These are phyloP conservation scores for Chrysoporthe deuterocubensis DNA, from an alignment of 2,329 filamentous ascomycete species.

Conservation along the genomic window DNA sequence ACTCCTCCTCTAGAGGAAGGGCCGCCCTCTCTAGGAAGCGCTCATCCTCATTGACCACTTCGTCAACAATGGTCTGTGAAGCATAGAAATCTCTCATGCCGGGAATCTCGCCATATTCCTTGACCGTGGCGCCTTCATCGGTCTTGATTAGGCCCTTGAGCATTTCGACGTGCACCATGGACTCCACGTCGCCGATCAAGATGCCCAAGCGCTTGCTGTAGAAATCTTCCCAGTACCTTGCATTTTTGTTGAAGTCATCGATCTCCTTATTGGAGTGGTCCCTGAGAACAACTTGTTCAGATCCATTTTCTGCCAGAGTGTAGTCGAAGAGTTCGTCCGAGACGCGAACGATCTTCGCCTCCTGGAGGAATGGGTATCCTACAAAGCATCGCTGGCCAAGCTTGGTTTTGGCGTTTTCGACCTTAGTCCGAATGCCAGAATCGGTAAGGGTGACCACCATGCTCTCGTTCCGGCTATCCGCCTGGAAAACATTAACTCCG, in stretches of 20 bases:
- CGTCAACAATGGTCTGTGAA: conserved; percentile 87
- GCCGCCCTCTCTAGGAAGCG: conserved; percentile 90
- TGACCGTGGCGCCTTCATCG: conserved; percentile 86
- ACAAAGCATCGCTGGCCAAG: conserved; percentile 87
- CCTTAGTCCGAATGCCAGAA: conserved; percentile 70
- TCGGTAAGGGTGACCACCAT: conserved; percentile 87
- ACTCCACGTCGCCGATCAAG: conserved; percentile 83
- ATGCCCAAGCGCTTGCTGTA: conserved; percentile 93
- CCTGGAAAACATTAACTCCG: conserved; percentile 91
- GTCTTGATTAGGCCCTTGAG: conserved; percentile 89
- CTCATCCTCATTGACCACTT: conserved; percentile 87
- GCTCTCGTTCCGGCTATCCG: conserved; percentile 95
- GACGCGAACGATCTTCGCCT: conserved; percentile 86
- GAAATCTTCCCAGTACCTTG: conserved; percentile 78
- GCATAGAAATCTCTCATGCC: conserved; percentile 90
- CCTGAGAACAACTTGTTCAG: conserved; percentile 63
- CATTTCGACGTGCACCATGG: conserved; percentile 90
- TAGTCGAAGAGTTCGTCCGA: conserved; percentile 96
- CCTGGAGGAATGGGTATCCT: conserved; percentile 93
- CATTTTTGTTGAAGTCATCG: conserved; percentile 81
- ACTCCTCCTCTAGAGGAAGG: conserved; percentile 89
- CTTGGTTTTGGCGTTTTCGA: conserved; percentile 74
- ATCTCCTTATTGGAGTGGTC: conserved; percentile 79
- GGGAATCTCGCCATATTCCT: conserved; percentile 86
- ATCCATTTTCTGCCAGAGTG: conserved; percentile 66